Percentiles rank a stretch among this genome's conserved stretches.
phyloP scores from a whole-genome alignment of 768 basidiomycete species.

The Agrocybe pediades region DNA sequence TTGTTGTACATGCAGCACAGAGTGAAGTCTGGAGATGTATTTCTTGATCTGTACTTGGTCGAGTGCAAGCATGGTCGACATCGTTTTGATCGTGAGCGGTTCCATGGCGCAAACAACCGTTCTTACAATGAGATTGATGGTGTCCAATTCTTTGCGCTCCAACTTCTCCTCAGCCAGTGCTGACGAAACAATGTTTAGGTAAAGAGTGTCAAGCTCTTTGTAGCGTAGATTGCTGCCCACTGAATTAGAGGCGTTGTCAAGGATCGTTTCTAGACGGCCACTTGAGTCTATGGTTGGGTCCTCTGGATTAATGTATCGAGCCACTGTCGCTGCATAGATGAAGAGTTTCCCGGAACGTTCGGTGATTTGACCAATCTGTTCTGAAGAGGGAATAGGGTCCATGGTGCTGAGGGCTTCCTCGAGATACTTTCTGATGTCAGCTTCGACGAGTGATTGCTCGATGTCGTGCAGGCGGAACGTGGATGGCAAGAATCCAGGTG shows the following conservation, averaged over 20 bases:
- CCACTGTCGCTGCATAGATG: constrained; percentile 12
- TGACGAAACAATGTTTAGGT: not conserved
- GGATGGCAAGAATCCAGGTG: not conserved
- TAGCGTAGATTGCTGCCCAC: not conserved
- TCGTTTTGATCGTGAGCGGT: not conserved
- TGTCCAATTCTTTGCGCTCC: not conserved
- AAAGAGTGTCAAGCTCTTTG: not conserved
- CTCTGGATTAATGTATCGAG: not conserved
- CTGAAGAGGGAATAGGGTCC: no score
- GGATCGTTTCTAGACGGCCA: not conserved
- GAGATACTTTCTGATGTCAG: no score
- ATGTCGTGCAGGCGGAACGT: no score
- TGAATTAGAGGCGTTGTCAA: not conserved
- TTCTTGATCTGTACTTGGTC: not conserved
- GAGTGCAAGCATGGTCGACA: not conserved
- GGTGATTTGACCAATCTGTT: constrained; percentile 1
- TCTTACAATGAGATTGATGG: not conserved
- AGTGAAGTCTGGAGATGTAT: not conserved
- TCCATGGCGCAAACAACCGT: not conserved
- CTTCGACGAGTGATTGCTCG: no score
- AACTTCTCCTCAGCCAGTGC: not conserved
- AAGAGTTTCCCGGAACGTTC: constrained; percentile 12
- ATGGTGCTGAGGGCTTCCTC: no score
- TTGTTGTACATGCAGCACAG: not conserved
- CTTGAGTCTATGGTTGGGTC: not conserved